These are phyloP conservation scores for Vaccinium myrtillus DNA, from an alignment of 148 eudicot genomes.

Conservation along the genomic window DNA sequence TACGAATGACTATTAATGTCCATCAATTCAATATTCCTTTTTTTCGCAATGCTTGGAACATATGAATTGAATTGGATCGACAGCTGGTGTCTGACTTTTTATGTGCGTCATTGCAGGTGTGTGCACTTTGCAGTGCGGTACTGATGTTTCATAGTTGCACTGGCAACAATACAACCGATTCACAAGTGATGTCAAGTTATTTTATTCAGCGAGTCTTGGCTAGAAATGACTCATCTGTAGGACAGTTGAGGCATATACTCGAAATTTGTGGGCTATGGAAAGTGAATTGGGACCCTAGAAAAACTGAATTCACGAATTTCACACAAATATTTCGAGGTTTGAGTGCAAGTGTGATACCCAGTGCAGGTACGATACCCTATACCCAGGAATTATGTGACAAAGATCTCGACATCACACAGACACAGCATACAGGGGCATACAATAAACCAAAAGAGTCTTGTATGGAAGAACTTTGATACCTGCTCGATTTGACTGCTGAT, in stretches of 20 bases:
- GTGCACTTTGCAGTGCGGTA: neutral
- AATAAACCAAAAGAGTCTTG: neutral
- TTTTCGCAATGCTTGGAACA: neutral
- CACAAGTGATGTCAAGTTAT: neutral
- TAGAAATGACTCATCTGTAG: neutral
- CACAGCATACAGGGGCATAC: neutral
- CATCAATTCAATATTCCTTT: no score
- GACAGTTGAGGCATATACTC: neutral
- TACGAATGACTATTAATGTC: no score
- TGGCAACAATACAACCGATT: neutral
- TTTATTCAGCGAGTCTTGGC: neutral
- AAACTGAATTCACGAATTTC: neutral
- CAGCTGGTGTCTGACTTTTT: neutral
- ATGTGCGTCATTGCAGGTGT: neutral
- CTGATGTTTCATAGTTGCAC: neutral
- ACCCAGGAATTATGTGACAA: neutral
- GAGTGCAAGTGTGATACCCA: neutral
- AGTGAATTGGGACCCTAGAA: neutral
- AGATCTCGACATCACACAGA: neutral
- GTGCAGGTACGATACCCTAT: neutral
- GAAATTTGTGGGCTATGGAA: neutral
- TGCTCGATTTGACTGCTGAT: slow-evolving; percentile 96
- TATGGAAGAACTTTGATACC: slow-evolving; percentile 32
- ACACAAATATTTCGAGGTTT: neutral
- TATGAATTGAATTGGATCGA: neutral